Evolutionary conservation across 179 eudicot species (phyloP).

Genomic region (Corrigiola litoralis): DNA sequence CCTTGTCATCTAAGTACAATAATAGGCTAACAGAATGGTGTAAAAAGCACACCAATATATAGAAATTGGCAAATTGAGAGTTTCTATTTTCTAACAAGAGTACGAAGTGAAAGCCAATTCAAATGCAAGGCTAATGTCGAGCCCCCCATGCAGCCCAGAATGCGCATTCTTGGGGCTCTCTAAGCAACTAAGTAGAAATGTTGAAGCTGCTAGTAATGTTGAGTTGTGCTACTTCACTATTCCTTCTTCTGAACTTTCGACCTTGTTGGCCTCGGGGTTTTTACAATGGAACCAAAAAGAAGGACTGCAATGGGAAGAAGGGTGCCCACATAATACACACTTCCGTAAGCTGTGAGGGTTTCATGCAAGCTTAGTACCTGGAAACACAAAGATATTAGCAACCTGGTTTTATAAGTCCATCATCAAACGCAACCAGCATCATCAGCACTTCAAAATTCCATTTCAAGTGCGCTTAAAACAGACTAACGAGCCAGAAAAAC

Average conservation of each 20-base stretch:
- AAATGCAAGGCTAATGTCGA: too few species aligned
- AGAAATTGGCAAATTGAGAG: neutral
- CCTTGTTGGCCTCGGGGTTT: constrained; percentile 61
- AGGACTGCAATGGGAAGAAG: constrained; percentile 50
- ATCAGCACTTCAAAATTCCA: neutral
- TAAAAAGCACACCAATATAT: neutral
- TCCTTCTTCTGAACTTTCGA: constrained; percentile 60
- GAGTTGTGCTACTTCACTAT: constrained; percentile 13
- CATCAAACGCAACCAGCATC: neutral
- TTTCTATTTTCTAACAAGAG: too few species aligned
- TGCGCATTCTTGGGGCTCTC: neutral
- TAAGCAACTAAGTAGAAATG: neutral
- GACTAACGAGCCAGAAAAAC: neutral
- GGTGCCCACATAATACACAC: constrained; percentile 75
- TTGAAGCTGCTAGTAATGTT: neutral
- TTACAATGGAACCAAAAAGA: constrained; percentile 50
- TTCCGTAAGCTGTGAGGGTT: constrained; percentile 60
- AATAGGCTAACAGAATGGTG: too few species aligned
- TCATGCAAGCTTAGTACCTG: constrained; percentile 80
- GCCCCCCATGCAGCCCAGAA: neutral
- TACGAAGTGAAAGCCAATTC: too few species aligned
- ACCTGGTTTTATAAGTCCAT: neutral
- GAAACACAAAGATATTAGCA: constrained; percentile 1
- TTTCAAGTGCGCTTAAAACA: neutral
- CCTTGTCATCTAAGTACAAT: too few species aligned